Evolutionary conservation across 768 basidiomycete genomes (phyloP), one percentile per base, ranked within the genome.

Genomic region (Rickenella mellea): DNA sequence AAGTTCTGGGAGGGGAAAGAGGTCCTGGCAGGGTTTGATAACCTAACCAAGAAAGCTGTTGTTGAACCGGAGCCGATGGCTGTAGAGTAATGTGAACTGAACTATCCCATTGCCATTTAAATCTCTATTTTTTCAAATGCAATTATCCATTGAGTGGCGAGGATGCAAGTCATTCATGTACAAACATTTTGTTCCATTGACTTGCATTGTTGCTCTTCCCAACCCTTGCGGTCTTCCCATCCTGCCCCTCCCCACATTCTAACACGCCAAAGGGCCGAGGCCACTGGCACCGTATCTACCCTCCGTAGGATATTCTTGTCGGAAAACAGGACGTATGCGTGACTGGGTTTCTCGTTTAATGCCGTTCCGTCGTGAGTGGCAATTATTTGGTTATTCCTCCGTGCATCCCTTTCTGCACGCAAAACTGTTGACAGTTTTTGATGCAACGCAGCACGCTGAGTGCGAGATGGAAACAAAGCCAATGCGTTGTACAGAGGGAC

Each of bases 1-100:
- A 78, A 65, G 54, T 92, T 92, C 69, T 92, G 89, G 89, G 80
- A 88, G 57, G 88, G 88, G 35, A 75, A 69, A 39, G 85, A 88
- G 47, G 77, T 90, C 4, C 61, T 87, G 1, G 68, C 72, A 5
- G 55, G 55, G 32, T 56, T 62, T 8, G 33, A 24, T 14, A 55
- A 48, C 44, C 54, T 22, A 10, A 8, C 33, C 7, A 5, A 42
- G n/a, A 39, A 33, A 27, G 43, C 21, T 2, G 41, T 51, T 14
- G 36, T 46, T n/a, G 60, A 50, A 14, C 56, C 53, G 6, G 61
- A 58, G 27, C 66, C 71, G 9, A 73, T 73, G 71, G 58, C 63
- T 31, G 59, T 73, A n/a, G 71, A 74, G 47, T 49, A 48, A 35
- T 42, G 9, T 47, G 44, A 41, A 46, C 44, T 36, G 6, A 3